A percentile compares a stretch with the other conserved stretches of the same genome.
These are phyloP conservation scores for Paradendryphiella salina DNA, from an alignment of 2,329 filamentous ascomycete genomes.

Conservation along the genomic window DNA sequence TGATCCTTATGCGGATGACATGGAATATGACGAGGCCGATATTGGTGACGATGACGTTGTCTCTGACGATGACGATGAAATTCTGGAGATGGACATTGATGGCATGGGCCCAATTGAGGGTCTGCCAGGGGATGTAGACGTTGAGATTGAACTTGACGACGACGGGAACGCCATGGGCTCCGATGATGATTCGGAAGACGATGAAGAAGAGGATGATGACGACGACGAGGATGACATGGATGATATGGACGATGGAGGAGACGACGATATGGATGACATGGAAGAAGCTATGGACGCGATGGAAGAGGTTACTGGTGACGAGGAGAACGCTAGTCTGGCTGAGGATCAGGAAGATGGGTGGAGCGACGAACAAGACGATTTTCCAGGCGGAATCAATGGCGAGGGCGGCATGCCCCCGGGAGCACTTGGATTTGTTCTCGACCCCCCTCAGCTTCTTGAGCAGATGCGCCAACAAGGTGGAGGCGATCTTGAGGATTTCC, in stretches of 20 bases:
- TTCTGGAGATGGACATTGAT: conserved; percentile 77
- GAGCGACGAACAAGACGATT: conserved; percentile 55
- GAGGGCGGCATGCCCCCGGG: conserved; percentile 57
- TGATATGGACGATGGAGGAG: conserved; percentile 50
- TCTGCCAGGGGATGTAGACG: conserved; percentile 66
- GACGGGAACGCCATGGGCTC: conserved; percentile 62
- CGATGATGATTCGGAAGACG: conserved; percentile 59
- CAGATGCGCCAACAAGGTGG: conserved; percentile 48
- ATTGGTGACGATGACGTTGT: conserved; percentile 71
- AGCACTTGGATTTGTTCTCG: conserved; percentile 40
- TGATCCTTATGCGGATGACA: conserved; percentile 84
- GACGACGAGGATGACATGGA: conserved; percentile 48
- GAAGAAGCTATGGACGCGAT: conserved; percentile 43
- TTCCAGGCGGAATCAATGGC: conserved; percentile 51
- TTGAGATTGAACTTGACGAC: conserved; percentile 84
- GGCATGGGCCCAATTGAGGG: conserved; percentile 76
- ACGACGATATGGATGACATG: conserved; percentile 44
- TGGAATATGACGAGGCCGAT: conserved; percentile 82
- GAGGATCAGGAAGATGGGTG: conserved; percentile 47
- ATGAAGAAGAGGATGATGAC: conserved; percentile 60
- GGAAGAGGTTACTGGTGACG: conserved; percentile 54
- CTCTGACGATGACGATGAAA: conserved; percentile 84
- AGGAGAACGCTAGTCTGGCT: conserved; percentile 52
- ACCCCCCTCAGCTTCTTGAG: conserved; percentile 46
- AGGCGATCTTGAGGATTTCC: conserved; percentile 55